Evolutionary conservation across 78 protist species (phyloP).

Genomic region (Isochrysis galbana): DNA sequence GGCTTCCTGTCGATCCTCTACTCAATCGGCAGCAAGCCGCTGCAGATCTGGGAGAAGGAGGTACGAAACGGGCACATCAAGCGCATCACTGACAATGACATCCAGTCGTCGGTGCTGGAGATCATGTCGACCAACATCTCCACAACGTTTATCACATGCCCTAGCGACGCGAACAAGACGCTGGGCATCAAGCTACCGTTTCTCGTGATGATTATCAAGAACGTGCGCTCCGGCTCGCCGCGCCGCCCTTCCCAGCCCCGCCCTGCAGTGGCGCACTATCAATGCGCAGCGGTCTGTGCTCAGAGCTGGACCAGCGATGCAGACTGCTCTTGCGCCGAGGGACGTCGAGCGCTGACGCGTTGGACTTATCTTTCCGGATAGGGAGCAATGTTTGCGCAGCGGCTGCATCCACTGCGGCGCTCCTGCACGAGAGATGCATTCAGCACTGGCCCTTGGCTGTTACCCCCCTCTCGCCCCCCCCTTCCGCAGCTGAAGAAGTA

Average conservation of each 20-base stretch:
- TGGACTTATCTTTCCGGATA: too few relatives aligned
- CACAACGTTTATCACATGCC: conserved; percentile 87
- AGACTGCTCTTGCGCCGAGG: too few relatives aligned
- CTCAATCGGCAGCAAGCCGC: conserved; percentile 87
- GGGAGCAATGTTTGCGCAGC: too few relatives aligned
- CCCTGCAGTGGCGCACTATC: neutral
- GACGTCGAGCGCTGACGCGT: too few relatives aligned
- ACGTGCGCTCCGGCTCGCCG: conserved; percentile 61
- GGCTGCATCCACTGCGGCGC: too few relatives aligned
- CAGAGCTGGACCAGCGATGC: too few relatives aligned
- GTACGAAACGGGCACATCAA: conserved; percentile 88
- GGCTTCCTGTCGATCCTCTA: conserved; percentile 93
- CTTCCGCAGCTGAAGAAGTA: conserved; percentile 71
- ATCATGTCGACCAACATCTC: conserved; percentile 84
- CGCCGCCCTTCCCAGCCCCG: neutral
- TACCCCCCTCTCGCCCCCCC: too few relatives aligned
- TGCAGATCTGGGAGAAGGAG: conserved; percentile 91
- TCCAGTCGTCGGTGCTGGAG: conserved; percentile 89
- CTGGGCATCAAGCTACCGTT: conserved; percentile 96
- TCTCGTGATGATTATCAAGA: conserved; percentile 91
- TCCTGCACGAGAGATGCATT: too few relatives aligned
- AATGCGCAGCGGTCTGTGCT: too few relatives aligned
- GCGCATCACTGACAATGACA: conserved; percentile 91
- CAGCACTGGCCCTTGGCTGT: too few relatives aligned
- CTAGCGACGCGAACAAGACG: conserved; percentile 79